A percentile compares a stretch with the other conserved stretches of the same genome.
phyloP scores from a whole-genome alignment of 345 rosid species.

The Cardamine resedifolia region DNA sequence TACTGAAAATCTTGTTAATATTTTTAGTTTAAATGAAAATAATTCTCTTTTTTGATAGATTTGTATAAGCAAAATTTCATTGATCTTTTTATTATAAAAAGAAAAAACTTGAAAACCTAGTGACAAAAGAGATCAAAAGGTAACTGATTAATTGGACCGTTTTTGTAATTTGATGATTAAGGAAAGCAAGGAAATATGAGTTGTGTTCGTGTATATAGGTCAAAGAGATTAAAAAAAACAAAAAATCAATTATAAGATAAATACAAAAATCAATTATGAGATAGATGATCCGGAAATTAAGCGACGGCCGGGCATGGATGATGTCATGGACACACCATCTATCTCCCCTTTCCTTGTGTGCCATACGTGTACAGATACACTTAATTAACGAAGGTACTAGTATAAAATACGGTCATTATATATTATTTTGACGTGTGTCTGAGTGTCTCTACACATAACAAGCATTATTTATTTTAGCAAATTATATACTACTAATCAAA shows the following conservation, averaged over 20 bases:
- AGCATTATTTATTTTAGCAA: not conserved
- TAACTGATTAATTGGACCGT: not conserved
- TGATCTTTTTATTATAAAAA: not conserved
- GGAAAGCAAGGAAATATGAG: constrained; percentile 1
- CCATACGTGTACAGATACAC: not conserved
- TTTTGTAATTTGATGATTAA: not conserved
- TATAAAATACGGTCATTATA: not conserved
- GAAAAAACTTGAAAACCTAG: not conserved
- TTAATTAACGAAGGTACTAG: not conserved
- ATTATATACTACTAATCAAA: not conserved
- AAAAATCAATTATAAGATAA: constrained; percentile 17
- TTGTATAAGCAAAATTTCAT: not conserved
- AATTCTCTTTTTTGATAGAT: not conserved
- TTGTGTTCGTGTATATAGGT: constrained; percentile 15
- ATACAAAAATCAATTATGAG: constrained; percentile 19
- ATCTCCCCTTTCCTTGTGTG: constrained; percentile 9
- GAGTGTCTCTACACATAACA: not conserved
- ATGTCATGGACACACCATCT: constrained; percentile 25
- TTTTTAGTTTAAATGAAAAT: not conserved
- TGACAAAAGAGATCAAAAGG: not conserved
- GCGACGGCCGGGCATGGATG: constrained; percentile 32
- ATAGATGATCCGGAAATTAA: constrained; percentile 26
- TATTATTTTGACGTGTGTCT: not conserved
- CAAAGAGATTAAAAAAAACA: constrained; percentile 25
- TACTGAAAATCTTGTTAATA: not conserved